phyloP scores from a whole-genome alignment of 1,284 basidiomycete species.

The Trametes sp. region DNA sequence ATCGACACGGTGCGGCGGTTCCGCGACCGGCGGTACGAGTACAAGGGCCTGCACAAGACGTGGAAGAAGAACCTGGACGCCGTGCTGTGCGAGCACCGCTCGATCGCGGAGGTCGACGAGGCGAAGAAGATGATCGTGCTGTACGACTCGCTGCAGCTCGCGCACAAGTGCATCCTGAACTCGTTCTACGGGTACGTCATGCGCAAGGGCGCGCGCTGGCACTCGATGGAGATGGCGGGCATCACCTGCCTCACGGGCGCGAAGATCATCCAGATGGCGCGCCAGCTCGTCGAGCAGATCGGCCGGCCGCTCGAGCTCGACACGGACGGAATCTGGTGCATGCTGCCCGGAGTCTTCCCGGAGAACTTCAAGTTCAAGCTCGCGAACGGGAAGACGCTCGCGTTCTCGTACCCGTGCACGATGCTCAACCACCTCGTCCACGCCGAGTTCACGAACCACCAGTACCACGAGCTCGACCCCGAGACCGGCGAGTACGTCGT shows the following conservation, averaged over 20 bases:
- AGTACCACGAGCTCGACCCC: slow-evolving; percentile 94
- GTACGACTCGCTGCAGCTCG: slow-evolving; percentile 99
- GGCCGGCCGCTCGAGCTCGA: slow-evolving; percentile 97
- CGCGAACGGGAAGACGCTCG: slow-evolving; percentile 86
- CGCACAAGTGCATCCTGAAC: slow-evolving; percentile 99
- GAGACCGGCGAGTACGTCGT: slow-evolving; percentile 87
- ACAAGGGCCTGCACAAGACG: slow-evolving; percentile 98
- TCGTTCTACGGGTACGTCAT: slow-evolving; percentile 99
- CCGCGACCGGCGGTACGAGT: slow-evolving; percentile 98
- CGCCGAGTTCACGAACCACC: slow-evolving; percentile 95
- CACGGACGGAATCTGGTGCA: slow-evolving; percentile 99
- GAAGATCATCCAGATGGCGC: slow-evolving; percentile 99
- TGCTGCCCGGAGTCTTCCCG: slow-evolving; percentile 97
- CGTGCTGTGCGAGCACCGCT: slow-evolving; percentile 69
- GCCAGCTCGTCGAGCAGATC: slow-evolving; percentile 96
- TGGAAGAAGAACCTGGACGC: slow-evolving; percentile 99
- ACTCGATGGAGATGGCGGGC: slow-evolving; percentile 99
- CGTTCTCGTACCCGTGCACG: slow-evolving; percentile 98
- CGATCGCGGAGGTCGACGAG: slow-evolving; percentile 90
- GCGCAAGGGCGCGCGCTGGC: slow-evolving; percentile 99
- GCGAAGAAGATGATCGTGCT: slow-evolving; percentile 99
- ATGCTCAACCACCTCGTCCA: slow-evolving; percentile 99
- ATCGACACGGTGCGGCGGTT: slow-evolving; percentile 98
- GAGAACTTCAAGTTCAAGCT: slow-evolving; percentile 98
- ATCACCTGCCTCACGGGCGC: slow-evolving; percentile 99